Evolutionary conservation across 2,329 filamentous ascomycete species (phyloP), one percentile per base, ranked within the genome.

Genomic region (Neurospora sp.): DNA sequence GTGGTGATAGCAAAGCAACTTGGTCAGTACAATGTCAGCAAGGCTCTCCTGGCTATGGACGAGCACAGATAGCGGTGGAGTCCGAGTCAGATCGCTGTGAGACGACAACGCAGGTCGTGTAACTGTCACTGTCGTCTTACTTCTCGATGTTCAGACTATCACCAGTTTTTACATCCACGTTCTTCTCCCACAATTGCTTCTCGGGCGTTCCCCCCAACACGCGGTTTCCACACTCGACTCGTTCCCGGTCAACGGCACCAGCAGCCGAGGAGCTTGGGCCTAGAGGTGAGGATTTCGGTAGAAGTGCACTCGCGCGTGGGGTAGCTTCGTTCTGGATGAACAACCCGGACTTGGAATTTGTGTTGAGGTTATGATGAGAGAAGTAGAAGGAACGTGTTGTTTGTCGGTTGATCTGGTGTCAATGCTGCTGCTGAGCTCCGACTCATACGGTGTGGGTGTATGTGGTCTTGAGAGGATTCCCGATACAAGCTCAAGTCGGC

Each of bases 401-500:
- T 36, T 33, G 52, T 15, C 19, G 28, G 15, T 33, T 33, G 52
- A 62, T 33, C 6, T 57, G 52, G 52, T 57, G 19, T 57, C 12
- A 17, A 15, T 33, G 67, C 36, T 70, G 38, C 46, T 38, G 67
- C 41, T 41, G 17, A 46, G 69, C 43, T 73, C 71, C 70, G 71
- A 71, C 71, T 72, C 69, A 46, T 67, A 67, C 46, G 57, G 68
- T 46, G 41, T 70, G 23, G 71, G 70, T 67, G 72, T 73, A 69
- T 69, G 67, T 33, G 69, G 70, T 40, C 71, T 72, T 15, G 75
- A 76, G 43, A 69, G 70, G 67, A 74, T 76, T 67, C 78, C 77
- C 39, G 77, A 80, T 38, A 79, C 77, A 66, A 79, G 72, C 62
- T 78, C 77, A 67, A 76, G 72, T 62, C 73, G 74, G 69, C 69